Conservation (phyloP, 345 rosid genomes). For the Gossypium australe region DNA sequence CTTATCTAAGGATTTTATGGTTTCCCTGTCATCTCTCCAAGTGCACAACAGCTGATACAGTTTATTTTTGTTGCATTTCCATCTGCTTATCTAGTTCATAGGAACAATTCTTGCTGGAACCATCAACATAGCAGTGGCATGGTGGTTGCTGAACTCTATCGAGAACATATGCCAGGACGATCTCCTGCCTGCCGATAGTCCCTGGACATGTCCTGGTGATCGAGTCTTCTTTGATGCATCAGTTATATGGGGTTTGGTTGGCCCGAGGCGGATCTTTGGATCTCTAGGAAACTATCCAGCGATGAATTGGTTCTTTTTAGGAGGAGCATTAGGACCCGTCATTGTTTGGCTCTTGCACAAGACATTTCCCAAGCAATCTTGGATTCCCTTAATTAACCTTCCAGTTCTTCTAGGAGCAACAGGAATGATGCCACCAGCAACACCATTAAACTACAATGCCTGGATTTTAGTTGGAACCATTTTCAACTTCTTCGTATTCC, state of each 20-base stretch:
- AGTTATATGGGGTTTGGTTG: conserved; percentile 86
- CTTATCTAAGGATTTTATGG: background rate
- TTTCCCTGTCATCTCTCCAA: background rate
- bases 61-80: background rate
- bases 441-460: conserved; percentile 66
- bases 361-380: conserved; percentile 62
- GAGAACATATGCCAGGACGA: conserved; percentile 74
- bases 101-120: conserved; percentile 90
- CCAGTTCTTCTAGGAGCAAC: conserved; percentile 88
- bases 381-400: conserved; percentile 85
- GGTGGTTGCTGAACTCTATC: conserved; percentile 75
- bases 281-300: conserved; percentile 61
- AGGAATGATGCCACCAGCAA: conserved; percentile 72
- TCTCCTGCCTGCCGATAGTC: conserved; percentile 62
- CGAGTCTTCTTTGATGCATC: conserved; percentile 90
- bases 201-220: conserved; percentile 87
- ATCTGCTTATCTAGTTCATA: conserved; percentile 38
- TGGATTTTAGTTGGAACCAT: conserved; percentile 77
- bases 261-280: conserved; percentile 75
- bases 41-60: background rate
- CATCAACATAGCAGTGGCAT: conserved; percentile 66
- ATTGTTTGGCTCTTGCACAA: conserved; percentile 68
- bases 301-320: conserved; percentile 86
- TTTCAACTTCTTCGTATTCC: conserved; percentile 74
- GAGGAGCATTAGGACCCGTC: conserved; percentile 73